Evolutionary conservation across 2,329 filamentous ascomycete genomes (phyloP).

Genomic region (Ceratocystis diversiconidia): DNA sequence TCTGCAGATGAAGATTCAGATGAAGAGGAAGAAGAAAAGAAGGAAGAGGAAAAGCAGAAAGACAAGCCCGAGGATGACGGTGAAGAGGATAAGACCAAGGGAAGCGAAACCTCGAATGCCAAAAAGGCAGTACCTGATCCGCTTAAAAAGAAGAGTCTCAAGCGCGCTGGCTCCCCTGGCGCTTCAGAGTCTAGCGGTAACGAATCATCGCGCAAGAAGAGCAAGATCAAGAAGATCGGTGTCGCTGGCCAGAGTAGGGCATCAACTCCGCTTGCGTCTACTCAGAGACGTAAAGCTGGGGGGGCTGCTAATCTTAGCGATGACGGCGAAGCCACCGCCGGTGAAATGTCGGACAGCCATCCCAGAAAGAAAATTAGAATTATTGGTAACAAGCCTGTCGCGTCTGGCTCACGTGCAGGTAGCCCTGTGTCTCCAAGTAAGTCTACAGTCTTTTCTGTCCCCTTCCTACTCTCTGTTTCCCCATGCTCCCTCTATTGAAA

Average conservation of each 20-base stretch:
- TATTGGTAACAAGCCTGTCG: slow-evolving; percentile 35
- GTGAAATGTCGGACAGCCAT: slow-evolving; percentile 48
- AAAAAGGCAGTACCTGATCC: slow-evolving; percentile 34
- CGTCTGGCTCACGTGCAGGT: slow-evolving; percentile 44
- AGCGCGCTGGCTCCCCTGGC: slow-evolving; percentile 74
- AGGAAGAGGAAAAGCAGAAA: slow-evolving; percentile 45
- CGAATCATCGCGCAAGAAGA: slow-evolving; percentile 68
- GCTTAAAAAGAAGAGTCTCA: slow-evolving; percentile 51
- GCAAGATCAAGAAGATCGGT: slow-evolving; percentile 45
- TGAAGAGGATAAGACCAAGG: slow-evolving; percentile 36
- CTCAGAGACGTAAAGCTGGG: slow-evolving; percentile 29
- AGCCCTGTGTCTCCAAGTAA: slow-evolving; percentile 35
- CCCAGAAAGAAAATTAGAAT: slow-evolving; percentile 38
- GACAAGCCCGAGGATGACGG: slow-evolving; percentile 37
- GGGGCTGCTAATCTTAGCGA: slow-evolving; percentile 53
- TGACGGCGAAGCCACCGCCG: slow-evolving; percentile 57
- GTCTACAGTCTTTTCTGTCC: too few species aligned
- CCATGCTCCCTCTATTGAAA: too few species aligned
- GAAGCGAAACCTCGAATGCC: slow-evolving; percentile 41
- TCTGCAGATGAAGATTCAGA: slow-evolving; percentile 25
- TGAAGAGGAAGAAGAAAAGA: slow-evolving; percentile 31
- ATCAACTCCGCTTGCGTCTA: slow-evolving; percentile 24
- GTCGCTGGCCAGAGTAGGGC: slow-evolving; percentile 28
- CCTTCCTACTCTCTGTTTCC: too few species aligned
- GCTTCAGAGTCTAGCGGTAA: slow-evolving; percentile 84